These are phyloP conservation scores for Hirsutella rhossiliensis DNA, from an alignment of 2,329 filamentous ascomycete genomes.

Conservation along the genomic window DNA sequence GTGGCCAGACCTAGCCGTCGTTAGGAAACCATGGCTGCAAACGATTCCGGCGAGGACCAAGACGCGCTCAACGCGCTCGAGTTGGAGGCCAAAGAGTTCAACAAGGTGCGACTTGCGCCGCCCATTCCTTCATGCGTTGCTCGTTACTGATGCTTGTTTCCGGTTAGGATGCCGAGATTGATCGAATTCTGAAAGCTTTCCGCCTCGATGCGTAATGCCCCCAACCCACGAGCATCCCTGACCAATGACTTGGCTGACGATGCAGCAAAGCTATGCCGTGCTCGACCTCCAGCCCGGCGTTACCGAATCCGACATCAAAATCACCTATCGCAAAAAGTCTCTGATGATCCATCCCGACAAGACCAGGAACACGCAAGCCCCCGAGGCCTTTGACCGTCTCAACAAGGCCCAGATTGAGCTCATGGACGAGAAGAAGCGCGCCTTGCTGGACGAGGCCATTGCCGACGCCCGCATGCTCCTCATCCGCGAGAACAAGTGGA, in stretches of 20 bases:
- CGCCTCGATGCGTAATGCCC: conserved; percentile 47
- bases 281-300: conserved; percentile 93
- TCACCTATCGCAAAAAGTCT: conserved; percentile 92
- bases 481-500: conserved; percentile 91
- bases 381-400: conserved; percentile 90
- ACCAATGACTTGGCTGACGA: conserved; percentile 2
- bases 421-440: conserved; percentile 87
- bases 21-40: not conserved
- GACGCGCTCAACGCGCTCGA: conserved; percentile 74
- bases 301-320: conserved; percentile 90
- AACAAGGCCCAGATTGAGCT: conserved; percentile 89
- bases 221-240: not conserved
- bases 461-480: conserved; percentile 90
- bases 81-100: conserved; percentile 77
- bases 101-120: conserved; percentile 50
- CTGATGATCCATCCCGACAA: conserved; percentile 98
- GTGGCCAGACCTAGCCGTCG: too few relatives aligned
- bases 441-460: conserved; percentile 82
- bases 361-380: conserved; percentile 78
- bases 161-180: conserved; percentile 78
- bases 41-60: conserved; percentile 40
- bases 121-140: conserved; percentile 1
- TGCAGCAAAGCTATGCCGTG: conserved; percentile 63
- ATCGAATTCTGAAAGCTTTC: conserved; percentile 86
- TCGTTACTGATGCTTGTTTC: conserved; percentile 6